phyloP scores from a whole-genome alignment of 208 protist genomes.

The Acanthamoeba healyi region DNA sequence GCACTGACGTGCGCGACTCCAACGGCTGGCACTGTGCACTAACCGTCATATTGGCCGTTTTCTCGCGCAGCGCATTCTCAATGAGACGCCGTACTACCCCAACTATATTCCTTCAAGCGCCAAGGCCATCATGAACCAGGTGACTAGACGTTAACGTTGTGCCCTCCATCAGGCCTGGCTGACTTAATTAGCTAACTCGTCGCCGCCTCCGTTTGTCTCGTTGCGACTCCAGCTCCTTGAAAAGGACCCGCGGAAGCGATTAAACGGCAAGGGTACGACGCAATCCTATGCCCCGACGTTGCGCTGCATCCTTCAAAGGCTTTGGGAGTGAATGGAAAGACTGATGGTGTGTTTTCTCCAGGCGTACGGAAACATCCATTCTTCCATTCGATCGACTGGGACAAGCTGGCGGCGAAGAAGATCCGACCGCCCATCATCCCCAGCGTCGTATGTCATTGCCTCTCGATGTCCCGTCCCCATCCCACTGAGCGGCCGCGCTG shows the following conservation, averaged over 20 bases:
- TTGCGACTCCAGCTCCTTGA: constrained; percentile 77
- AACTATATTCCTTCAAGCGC: constrained; percentile 57
- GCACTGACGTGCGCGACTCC: neutral
- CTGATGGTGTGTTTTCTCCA: neutral
- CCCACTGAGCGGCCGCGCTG: neutral
- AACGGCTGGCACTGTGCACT: neutral
- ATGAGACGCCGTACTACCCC: constrained; percentile 81
- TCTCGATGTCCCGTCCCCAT: neutral
- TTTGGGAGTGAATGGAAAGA: neutral
- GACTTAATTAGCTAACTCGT: too few species aligned
- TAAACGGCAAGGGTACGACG: constrained; percentile 73
- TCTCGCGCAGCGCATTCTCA: constrained; percentile 81
- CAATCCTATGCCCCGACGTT: neutral
- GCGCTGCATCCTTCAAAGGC: neutral
- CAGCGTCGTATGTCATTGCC: neutral
- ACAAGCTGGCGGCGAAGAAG: constrained; percentile 43
- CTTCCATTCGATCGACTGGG: constrained; percentile 51
- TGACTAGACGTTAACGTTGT: neutral
- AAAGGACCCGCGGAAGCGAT: constrained; percentile 80
- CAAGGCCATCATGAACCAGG: constrained; percentile 7
- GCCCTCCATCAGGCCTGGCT: constrained; percentile 55
- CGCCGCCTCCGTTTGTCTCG: too few species aligned
- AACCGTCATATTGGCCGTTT: neutral
- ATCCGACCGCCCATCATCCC: constrained; percentile 58
- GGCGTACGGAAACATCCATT: constrained; percentile 34